phyloP scores from a whole-genome alignment of 1,284 basidiomycete genomes.

The Waitea zeae region DNA sequence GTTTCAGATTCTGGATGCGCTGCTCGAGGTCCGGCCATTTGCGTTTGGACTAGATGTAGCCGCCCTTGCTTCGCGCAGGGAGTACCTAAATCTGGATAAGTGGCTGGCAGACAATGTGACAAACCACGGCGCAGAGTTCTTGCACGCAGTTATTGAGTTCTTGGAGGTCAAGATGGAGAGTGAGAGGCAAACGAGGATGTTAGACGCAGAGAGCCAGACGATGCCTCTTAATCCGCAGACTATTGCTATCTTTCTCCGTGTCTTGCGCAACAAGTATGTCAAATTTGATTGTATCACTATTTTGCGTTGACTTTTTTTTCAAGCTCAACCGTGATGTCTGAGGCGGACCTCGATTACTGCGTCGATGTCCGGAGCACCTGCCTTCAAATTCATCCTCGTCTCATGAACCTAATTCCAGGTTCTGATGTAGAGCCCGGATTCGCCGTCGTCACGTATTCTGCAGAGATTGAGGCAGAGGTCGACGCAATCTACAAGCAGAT shows the following conservation, averaged over 20 bases:
- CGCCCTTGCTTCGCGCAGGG: conserved; percentile 79
- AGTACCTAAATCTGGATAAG: conserved; percentile 91
- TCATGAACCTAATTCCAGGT: conserved; percentile 89
- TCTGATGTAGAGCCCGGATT: conserved; percentile 87
- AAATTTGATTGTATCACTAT: conserved; percentile 3
- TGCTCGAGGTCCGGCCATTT: conserved; percentile 79
- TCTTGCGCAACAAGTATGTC: conserved; percentile 63
- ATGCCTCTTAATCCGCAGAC: conserved; percentile 74
- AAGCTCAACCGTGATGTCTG: conserved; percentile 47
- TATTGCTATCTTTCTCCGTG: conserved; percentile 82
- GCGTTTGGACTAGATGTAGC: conserved; percentile 87
- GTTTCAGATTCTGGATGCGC: conserved; percentile 68
- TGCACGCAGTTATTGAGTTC: conserved; percentile 77
- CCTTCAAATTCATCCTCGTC: conserved; percentile 88
- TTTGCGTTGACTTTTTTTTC: conserved; percentile 7
- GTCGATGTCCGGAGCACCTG: conserved; percentile 88
- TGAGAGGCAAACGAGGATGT: conserved; percentile 63
- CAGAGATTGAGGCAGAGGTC: conserved; percentile 86
- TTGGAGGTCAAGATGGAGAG: conserved; percentile 84
- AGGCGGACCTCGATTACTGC: conserved; percentile 77
- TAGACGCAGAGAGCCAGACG: conserved; percentile 53
- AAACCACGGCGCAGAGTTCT: conserved; percentile 69
- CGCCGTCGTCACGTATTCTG: conserved; percentile 73
- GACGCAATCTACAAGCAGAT: conserved; percentile 95
- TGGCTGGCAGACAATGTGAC: conserved; percentile 86